Evolutionary conservation across 257 asterid genomes (phyloP).

Genomic region (Solanum gracilifrons): DNA sequence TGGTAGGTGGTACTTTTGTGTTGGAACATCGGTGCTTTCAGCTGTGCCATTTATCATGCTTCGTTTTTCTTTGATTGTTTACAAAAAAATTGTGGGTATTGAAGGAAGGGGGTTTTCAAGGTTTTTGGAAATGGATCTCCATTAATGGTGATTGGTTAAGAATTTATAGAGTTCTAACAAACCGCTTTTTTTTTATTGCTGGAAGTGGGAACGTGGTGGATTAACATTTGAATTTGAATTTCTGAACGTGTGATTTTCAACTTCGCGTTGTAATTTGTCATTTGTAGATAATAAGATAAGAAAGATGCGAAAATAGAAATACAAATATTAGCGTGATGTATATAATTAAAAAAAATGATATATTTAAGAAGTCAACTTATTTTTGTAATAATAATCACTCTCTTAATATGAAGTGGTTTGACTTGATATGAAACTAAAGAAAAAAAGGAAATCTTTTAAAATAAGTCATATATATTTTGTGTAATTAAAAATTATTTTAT

Average conservation of each 20-base stretch:
- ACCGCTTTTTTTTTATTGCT: background rate
- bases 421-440: too few relatives aligned
- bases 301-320: background rate
- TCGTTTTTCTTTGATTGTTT: background rate
- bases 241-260: background rate
- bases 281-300: too few relatives aligned
- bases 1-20: conserved; percentile 33
- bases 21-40: background rate
- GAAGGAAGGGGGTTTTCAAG: background rate
- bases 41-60: background rate
- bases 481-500: too few relatives aligned
- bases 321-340: background rate
- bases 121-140: background rate
- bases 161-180: background rate
- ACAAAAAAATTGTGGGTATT: background rate
- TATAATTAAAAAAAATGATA: background rate
- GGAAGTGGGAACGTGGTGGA: background rate
- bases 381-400: too few relatives aligned
- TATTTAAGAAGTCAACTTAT: background rate
- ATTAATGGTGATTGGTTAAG: background rate
- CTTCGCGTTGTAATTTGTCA: background rate
- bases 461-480: too few relatives aligned
- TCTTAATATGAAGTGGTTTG: too few relatives aligned
- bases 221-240: background rate
- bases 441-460: too few relatives aligned